Base-by-base conservation (phyloP, 495 filamentous ascomycete genomes). In the Penicillium soppii region DNA sequence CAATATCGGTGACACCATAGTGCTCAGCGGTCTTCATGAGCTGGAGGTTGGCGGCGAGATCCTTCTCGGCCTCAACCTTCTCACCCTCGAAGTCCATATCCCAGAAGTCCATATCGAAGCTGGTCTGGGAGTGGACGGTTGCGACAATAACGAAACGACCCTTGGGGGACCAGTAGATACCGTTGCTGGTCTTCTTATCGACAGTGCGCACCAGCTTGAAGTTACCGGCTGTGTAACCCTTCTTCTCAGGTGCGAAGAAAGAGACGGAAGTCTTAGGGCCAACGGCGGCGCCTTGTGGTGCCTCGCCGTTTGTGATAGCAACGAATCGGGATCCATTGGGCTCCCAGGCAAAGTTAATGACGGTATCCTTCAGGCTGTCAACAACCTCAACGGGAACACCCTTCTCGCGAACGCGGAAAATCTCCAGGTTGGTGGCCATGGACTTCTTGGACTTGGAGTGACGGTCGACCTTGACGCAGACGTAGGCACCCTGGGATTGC, bases 361-460 rank as follows among this genome's bases (percentile, higher is more conserved):
- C 95, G 1, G 91, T 95, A 64, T 96, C 92, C 72, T 96, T 96
- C 66, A 97, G 87, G 30, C 88, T 88, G 65, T 98, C 94, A 37
- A 98, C 90, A 37, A 98, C 94, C 69, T 98, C 94, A 46, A 98
- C 92, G 5, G 94, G 94, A 3, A 98, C 94, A 43, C 94, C 91
- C 80, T 97, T 97, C 72, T 98, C 94, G 53, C 81, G 82, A 38
- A 98, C 83, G 33, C 94, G 88, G 87, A 98, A 98, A 66, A 98
- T 97, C 69, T 98, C 94, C 26, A 98, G 82, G 53, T 95, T 97
- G 42, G 94, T 98, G 29, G 91, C 92, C 59, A 95, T 81, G 2
- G 88, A 94, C 74, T 98, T 98, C 81, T 97, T 97, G 43, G 91
- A 96, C 75, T 97, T 98, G 66, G 91, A 95, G 78, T 98, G 94